phyloP scores from a whole-genome alignment of 768 basidiomycete species.

The Russula abietina region DNA sequence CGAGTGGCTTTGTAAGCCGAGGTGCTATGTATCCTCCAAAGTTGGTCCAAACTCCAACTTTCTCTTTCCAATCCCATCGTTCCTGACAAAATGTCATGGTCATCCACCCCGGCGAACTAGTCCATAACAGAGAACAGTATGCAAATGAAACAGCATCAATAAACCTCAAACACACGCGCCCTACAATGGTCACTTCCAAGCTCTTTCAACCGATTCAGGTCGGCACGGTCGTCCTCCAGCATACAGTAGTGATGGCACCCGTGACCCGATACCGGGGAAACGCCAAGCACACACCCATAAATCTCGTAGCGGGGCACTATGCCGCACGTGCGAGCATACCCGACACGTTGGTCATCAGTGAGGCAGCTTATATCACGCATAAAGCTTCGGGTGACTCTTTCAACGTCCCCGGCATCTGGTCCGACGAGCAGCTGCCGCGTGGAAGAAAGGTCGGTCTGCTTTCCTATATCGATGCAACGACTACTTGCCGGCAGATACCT shows the following conservation, averaged over 20 bases:
- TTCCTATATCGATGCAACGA: too few species aligned
- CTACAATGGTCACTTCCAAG: conserved; percentile 2
- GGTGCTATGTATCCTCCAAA: neutral
- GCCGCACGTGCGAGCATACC: conserved; percentile 41
- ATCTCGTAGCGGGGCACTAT: conserved; percentile 42
- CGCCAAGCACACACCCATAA: conserved; percentile 32
- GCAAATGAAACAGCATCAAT: neutral
- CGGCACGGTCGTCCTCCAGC: conserved; percentile 39
- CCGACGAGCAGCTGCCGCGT: conserved; percentile 45
- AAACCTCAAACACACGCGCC: neutral
- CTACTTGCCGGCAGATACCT: too few species aligned
- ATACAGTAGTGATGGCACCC: conserved; percentile 51
- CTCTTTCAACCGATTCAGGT: conserved; percentile 46
- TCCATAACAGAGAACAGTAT: neutral
- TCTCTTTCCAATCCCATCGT: neutral
- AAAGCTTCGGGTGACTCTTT: conserved; percentile 41
- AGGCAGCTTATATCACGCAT: conserved; percentile 49
- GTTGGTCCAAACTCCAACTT: too few species aligned
- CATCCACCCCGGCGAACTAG: neutral
- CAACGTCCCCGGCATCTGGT: conserved; percentile 46
- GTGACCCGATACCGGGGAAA: conserved; percentile 43
- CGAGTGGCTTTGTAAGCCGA: too few species aligned
- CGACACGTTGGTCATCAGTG: conserved; percentile 53
- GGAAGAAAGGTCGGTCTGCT: conserved; percentile 42
- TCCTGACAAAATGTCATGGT: too few species aligned